A percentile compares a stretch with the other conserved stretches of the same genome.
phyloP scores from a whole-genome alignment of 1,284 basidiomycete species.

The Porogramme epimiltina region DNA sequence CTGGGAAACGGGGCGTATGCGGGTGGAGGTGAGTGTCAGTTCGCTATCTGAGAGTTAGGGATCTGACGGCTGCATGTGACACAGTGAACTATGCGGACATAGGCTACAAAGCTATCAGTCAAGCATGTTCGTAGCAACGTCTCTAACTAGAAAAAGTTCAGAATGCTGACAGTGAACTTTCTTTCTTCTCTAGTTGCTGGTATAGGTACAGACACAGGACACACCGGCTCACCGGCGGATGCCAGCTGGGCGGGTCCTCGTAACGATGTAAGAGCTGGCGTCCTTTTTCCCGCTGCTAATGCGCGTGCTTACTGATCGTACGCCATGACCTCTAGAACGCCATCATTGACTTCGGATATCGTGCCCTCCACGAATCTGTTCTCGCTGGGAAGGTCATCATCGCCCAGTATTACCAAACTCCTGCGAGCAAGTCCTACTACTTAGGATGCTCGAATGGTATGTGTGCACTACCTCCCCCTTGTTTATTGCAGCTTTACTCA shows the following conservation, averaged over 20 bases:
- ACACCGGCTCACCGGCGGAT: slow-evolving; percentile 9
- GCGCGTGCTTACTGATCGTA: neutral
- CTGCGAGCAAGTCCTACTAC: slow-evolving; percentile 23
- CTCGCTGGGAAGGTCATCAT: slow-evolving; percentile 24
- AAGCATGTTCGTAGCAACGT: slow-evolving; percentile 19
- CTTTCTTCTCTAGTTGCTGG: too few species aligned
- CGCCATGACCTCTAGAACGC: slow-evolving; percentile 19
- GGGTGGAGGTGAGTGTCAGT: too few species aligned
- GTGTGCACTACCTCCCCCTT: too few species aligned
- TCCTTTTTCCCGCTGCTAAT: neutral
- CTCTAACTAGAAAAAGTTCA: neutral
- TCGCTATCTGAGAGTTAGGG: neutral
- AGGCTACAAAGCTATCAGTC: slow-evolving; percentile 16
- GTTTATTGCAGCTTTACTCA: too few species aligned
- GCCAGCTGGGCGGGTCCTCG: slow-evolving; percentile 21
- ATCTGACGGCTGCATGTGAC: too few species aligned
- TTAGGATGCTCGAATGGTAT: slow-evolving; percentile 28
- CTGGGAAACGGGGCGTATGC: slow-evolving; percentile 25
- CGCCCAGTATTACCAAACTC: slow-evolving; percentile 21
- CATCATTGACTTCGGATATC: slow-evolving; percentile 26
- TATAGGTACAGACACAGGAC: too few species aligned
- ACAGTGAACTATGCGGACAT: slow-evolving; percentile 18
- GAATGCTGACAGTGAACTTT: too few species aligned
- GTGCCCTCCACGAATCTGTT: slow-evolving; percentile 24
- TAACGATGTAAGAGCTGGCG: slow-evolving; percentile 16